phyloP scores from a whole-genome alignment of 2,329 filamentous ascomycete species.

The Exophiala spinifera region DNA sequence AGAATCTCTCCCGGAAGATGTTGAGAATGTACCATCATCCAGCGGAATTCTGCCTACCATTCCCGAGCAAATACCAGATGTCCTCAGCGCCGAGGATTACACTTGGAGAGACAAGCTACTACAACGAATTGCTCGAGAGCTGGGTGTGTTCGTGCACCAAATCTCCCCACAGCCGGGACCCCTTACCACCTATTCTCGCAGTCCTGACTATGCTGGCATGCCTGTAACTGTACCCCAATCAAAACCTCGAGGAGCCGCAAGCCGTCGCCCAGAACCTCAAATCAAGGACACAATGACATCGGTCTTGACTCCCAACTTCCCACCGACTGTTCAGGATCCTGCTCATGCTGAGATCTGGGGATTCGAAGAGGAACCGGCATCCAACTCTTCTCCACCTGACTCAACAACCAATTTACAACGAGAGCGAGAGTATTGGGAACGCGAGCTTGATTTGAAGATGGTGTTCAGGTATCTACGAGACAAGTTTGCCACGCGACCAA shows the following conservation, averaged over 20 bases:
- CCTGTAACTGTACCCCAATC: slow-evolving; percentile 46
- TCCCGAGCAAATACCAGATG: slow-evolving; percentile 21
- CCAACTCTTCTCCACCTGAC: slow-evolving; percentile 47
- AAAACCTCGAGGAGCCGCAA: slow-evolving; percentile 28
- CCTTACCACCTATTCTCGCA: slow-evolving; percentile 75
- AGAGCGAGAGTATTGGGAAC: slow-evolving; percentile 83
- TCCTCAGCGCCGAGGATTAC: slow-evolving; percentile 26
- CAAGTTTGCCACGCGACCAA: slow-evolving; percentile 56
- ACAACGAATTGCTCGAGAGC: slow-evolving; percentile 79
- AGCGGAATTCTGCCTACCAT: slow-evolving; percentile 18
- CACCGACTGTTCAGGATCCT: slow-evolving; percentile 46
- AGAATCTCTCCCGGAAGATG: slow-evolving; percentile 62
- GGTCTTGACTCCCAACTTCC: slow-evolving; percentile 43
- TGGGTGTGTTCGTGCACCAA: slow-evolving; percentile 78
- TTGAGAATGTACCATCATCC: slow-evolving; percentile 20
- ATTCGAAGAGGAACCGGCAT: slow-evolving; percentile 58
- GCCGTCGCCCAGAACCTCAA: neutral
- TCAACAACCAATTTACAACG: slow-evolving; percentile 44
- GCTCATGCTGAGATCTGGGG: slow-evolving; percentile 61
- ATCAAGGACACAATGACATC: slow-evolving; percentile 17
- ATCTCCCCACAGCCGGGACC: slow-evolving; percentile 83
- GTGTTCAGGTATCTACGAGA: slow-evolving; percentile 84
- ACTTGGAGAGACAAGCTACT: slow-evolving; percentile 75
- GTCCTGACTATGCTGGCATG: slow-evolving; percentile 72
- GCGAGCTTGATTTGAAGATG: slow-evolving; percentile 83